A percentile compares a stretch with the other conserved stretches of the same genome.
phyloP scores from a whole-genome alignment of 768 basidiomycete genomes.

The Pleurotus tuber-regium region DNA sequence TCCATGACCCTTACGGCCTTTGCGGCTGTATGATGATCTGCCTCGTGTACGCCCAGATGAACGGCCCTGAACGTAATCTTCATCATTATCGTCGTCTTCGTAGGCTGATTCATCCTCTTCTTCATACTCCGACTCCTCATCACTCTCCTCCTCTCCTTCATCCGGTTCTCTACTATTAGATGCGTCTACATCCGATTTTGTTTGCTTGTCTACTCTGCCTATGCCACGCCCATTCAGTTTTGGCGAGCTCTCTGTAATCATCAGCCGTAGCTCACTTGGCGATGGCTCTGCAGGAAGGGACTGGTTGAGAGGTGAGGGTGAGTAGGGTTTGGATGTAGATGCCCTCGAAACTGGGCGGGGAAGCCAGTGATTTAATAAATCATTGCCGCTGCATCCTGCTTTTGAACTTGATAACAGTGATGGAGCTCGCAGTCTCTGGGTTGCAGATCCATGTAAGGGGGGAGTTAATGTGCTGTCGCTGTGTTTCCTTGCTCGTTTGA shows the following conservation, averaged over 20 bases:
- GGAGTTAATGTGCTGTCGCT: background rate
- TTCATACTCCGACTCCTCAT: constrained; percentile 19
- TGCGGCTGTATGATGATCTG: background rate
- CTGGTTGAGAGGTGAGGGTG: background rate
- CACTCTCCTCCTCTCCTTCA: constrained; percentile 5
- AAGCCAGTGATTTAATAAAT: too few species aligned
- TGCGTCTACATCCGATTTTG: background rate
- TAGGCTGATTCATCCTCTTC: constrained; percentile 23
- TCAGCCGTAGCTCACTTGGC: background rate
- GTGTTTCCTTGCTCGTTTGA: background rate
- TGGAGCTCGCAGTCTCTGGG: too few species aligned
- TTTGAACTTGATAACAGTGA: too few species aligned
- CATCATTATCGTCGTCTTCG: constrained; percentile 20
- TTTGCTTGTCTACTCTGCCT: too few species aligned
- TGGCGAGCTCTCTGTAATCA: too few species aligned
- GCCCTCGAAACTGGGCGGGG: background rate
- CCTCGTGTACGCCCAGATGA: background rate
- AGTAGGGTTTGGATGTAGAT: background rate
- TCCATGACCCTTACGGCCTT: background rate
- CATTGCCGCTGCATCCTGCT: too few species aligned
- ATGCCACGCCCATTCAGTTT: too few species aligned
- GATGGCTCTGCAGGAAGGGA: background rate
- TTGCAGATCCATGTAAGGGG: background rate
- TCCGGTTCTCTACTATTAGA: background rate
- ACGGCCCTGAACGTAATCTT: constrained; percentile 6